Evolutionary conservation across 73 alveolate species (phyloP).

Genomic region (Paramecium octaurelia): DNA sequence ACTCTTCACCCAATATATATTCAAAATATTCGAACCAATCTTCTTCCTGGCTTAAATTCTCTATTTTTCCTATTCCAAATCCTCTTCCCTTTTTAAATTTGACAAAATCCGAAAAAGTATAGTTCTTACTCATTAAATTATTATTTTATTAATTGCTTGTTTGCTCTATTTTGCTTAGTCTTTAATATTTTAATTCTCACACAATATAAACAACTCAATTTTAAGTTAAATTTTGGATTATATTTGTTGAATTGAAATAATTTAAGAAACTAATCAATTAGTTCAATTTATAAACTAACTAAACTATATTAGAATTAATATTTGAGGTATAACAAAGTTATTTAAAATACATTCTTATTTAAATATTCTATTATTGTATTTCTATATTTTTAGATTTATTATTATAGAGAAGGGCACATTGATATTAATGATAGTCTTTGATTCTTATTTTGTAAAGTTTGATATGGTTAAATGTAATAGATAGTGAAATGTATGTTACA

Average conservation of each 20-base stretch:
- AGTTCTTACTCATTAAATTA: background rate
- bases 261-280: background rate
- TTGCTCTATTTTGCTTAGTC: background rate
- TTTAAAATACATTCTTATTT: too few species aligned
- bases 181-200: background rate
- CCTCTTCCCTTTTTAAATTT: background rate
- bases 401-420: too few species aligned
- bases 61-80: background rate
- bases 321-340: too few species aligned
- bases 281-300: background rate
- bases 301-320: background rate
- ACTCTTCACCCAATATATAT: background rate
- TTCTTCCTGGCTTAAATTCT: background rate
- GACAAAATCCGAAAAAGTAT: background rate
- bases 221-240: background rate
- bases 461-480: too few species aligned
- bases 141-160: background rate
- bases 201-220: background rate
- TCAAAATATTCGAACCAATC: constrained; percentile 42
- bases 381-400: background rate
- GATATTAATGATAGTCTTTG: background rate
- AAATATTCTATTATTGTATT: too few species aligned
- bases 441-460: background rate
- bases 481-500: background rate
- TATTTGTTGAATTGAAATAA: background rate